A percentile compares a stretch with the other conserved stretches of the same genome.
phyloP scores from a whole-genome alignment of 768 basidiomycete species.

The Baorangia bicolor region DNA sequence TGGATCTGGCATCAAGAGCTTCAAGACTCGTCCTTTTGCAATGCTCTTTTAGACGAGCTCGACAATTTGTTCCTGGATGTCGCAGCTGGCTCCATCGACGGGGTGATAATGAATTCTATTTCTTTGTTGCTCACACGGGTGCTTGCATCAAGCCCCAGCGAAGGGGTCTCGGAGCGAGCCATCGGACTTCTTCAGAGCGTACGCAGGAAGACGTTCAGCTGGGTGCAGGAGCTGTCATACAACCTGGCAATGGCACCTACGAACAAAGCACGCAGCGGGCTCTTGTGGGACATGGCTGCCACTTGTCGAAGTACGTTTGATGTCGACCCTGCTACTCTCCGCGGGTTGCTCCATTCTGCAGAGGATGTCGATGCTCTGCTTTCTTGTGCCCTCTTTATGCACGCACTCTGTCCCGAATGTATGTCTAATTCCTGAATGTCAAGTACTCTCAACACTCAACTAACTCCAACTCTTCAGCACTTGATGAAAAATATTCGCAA shows the following conservation, averaged over 20 bases:
- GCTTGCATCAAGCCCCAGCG: background rate
- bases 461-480: background rate
- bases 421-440: background rate
- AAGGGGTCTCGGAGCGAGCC: background rate
- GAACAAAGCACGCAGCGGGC: background rate
- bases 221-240: background rate
- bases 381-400: slow-evolving; percentile 25
- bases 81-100: slow-evolving; percentile 20
- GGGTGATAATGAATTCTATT: slow-evolving; percentile 27
- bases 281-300: background rate
- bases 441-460: background rate
- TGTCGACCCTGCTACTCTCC: background rate
- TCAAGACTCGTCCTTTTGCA: too few relatives aligned
- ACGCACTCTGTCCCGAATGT: slow-evolving; percentile 7
- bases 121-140: slow-evolving; percentile 23
- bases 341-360: slow-evolving; percentile 5
- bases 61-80: background rate
- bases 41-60: background rate
- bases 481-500: background rate
- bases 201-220: background rate
- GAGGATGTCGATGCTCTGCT: slow-evolving; percentile 16
- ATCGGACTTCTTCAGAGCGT: background rate
- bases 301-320: background rate
- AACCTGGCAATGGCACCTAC: background rate
- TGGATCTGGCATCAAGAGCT: too few relatives aligned